Evolutionary conservation across 441 rosid species (phyloP).

Genomic region (Mallotus japonicus): DNA sequence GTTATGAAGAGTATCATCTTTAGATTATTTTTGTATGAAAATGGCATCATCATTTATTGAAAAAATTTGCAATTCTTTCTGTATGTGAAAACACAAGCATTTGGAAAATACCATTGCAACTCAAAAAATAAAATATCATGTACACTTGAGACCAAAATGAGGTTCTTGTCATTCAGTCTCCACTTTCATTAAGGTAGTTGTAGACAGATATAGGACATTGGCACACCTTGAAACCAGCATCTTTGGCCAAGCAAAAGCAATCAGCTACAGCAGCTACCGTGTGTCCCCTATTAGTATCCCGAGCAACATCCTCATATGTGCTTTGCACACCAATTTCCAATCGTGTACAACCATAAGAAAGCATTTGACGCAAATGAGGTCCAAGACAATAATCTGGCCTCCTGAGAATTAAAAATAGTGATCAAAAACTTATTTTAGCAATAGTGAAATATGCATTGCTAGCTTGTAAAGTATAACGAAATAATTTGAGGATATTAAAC

Average conservation of each 20-base stretch:
- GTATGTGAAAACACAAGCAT: not conserved
- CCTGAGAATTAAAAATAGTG: slow-evolving; percentile 45
- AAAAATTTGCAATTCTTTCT: not conserved
- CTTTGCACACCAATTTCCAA: slow-evolving; percentile 99
- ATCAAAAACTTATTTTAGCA: slow-evolving; percentile 7
- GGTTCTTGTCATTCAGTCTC: not conserved
- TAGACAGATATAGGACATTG: slow-evolving; percentile 3
- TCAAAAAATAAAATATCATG: not conserved
- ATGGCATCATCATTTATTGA: not conserved
- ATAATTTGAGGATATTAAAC: slow-evolving; percentile 4
- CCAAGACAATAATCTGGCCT: slow-evolving; percentile 99
- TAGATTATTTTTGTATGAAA: not conserved
- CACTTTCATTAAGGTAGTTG: not conserved
- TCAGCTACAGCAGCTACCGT: slow-evolving; percentile 99
- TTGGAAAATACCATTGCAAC: not conserved
- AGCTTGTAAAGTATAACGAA: slow-evolving; percentile 11
- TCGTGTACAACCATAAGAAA: slow-evolving; percentile 92
- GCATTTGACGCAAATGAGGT: slow-evolving; percentile 98
- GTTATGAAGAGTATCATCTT: slow-evolving; percentile 3
- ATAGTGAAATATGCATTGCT: slow-evolving; percentile 3
- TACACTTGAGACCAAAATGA: not conserved
- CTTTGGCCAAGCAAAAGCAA: slow-evolving; percentile 96
- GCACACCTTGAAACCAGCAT: slow-evolving; percentile 96
- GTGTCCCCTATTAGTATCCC: slow-evolving; percentile 97
- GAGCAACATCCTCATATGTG: slow-evolving; percentile 99